These are phyloP conservation scores for Kalmusia sp. DNA, from an alignment of 2,329 filamentous ascomycete genomes.

Conservation along the genomic window DNA sequence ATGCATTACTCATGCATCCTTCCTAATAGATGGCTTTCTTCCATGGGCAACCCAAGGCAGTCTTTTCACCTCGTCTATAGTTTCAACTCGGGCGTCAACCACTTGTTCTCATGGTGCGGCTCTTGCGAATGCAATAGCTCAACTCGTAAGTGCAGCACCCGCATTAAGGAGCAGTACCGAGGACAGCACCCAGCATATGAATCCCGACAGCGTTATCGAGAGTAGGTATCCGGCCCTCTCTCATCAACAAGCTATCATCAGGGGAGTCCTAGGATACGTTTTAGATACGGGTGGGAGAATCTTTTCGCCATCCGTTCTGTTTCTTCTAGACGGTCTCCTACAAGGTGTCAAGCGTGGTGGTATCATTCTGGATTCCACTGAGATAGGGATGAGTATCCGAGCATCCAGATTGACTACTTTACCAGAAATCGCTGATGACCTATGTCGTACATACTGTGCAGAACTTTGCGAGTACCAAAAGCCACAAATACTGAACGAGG, in stretches of 20 bases:
- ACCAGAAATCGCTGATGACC: slow-evolving; percentile 53
- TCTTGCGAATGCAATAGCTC: slow-evolving; percentile 45
- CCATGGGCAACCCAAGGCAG: slow-evolving; percentile 57
- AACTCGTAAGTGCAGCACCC: slow-evolving; percentile 30
- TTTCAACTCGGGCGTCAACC: slow-evolving; percentile 34
- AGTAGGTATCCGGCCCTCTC: neutral
- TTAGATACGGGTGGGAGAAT: slow-evolving; percentile 42
- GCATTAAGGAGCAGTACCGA: neutral
- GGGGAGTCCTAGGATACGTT: slow-evolving; percentile 43
- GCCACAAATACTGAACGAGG: neutral
- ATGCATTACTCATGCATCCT: slow-evolving; percentile 34
- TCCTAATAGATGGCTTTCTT: slow-evolving; percentile 51
- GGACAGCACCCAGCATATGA: neutral
- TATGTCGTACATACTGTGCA: slow-evolving; percentile 38
- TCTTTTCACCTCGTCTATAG: slow-evolving; percentile 51
- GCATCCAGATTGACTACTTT: slow-evolving; percentile 48
- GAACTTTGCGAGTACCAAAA: slow-evolving; percentile 29
- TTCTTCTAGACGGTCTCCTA: slow-evolving; percentile 52
- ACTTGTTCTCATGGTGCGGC: slow-evolving; percentile 51
- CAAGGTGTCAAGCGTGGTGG: slow-evolving; percentile 33
- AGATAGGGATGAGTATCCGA: slow-evolving; percentile 43
- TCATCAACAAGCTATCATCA: neutral
- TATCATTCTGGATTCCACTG: slow-evolving; percentile 22
- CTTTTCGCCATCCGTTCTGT: slow-evolving; percentile 52
- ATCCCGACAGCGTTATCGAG: too few relatives aligned